Base-by-base conservation (phyloP, 768 basidiomycete genomes). In the Russula ochroleuca region DNA sequence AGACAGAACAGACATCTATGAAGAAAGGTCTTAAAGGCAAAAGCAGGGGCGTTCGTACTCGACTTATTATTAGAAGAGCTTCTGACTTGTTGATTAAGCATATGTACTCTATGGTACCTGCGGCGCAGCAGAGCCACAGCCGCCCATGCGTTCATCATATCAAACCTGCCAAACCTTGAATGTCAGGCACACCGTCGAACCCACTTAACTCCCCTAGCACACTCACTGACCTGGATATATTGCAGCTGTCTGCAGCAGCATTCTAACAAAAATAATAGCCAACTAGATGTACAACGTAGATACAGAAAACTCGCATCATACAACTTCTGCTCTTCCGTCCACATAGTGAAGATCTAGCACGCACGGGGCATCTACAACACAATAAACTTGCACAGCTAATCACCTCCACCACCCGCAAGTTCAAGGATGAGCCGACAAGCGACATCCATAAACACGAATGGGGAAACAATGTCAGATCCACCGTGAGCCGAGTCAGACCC, bases 371-470 rank as follows among this genome's bases (percentile, higher is more conserved):
- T 63, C 49, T 21, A 59, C 6, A 41, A 64, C 37, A 41, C 54
- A 56, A 31, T 21, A 28, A 52, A 19, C 13, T 25, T 19, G 35
- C 51, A 9, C 25, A 15, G 23, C 64, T 41, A 57, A 19, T 65
- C 59, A 31, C 48, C 50, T 57, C 78, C 79, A 59, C 81, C 83
- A 61, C 90, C 90, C 28, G 95, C 96, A 68, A 98, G 80, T 78
- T 98, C 94, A 53, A 97, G 81, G 70, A 98, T 98, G 70, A 98
- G 80, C 68, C 87, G 79, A 73, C 94, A 97, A 6, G 97, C 93
- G 35, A 95, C 86, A 74, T 99, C 96, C 84, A 98, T 89, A 75
- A 99, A 99, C 65, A 97, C 84, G 75, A 93, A 98, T 13, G 97
- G 97, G 57, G 85, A 86, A 28, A 89, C 81, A 21, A 90, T 80